Conservation (phyloP, 2,329 filamentous ascomycete genomes). For the Aspergillus sp. region DNA sequence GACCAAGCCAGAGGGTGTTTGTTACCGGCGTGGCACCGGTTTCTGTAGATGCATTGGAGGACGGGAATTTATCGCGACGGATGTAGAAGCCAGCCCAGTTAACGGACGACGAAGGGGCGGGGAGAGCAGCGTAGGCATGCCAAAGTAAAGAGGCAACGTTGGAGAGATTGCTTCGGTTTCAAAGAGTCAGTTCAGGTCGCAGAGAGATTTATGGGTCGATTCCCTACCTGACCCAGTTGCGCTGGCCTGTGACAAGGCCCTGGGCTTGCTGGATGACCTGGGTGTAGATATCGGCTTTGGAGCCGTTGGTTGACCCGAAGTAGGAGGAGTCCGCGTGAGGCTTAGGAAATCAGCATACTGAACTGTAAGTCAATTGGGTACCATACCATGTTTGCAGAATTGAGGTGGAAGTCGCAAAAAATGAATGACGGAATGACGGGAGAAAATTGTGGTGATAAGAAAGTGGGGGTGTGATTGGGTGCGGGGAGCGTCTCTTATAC, state of each 20-base stretch:
- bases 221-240: slow-evolving; percentile 41
- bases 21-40: slow-evolving; percentile 17
- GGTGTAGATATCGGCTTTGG: slow-evolving; percentile 45
- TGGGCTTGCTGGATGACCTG: slow-evolving; percentile 41
- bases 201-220: not conserved
- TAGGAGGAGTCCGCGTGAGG: slow-evolving; percentile 50
- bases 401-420: not conserved
- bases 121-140: slow-evolving; percentile 48
- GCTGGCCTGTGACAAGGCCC: slow-evolving; percentile 42
- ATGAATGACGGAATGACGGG: not conserved
- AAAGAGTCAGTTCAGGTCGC: not conserved
- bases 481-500: slow-evolving; percentile 3
- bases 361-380: not conserved
- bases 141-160: slow-evolving; percentile 51
- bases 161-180: slow-evolving; percentile 38
- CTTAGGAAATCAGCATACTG: slow-evolving; percentile 24
- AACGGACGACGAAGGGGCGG: slow-evolving; percentile 42
- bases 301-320: slow-evolving; percentile 34
- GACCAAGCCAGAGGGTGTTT: slow-evolving; percentile 43
- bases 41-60: slow-evolving; percentile 20
- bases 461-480: slow-evolving; percentile 1
- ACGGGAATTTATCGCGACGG: slow-evolving; percentile 43
- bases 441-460: slow-evolving; percentile 2
- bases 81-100: slow-evolving; percentile 53
- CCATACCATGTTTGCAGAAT: not conserved